Evolutionary conservation across 2,329 filamentous ascomycete species (phyloP), one percentile per base, ranked within the genome.

Genomic region (Monilinia aucupariae): DNA sequence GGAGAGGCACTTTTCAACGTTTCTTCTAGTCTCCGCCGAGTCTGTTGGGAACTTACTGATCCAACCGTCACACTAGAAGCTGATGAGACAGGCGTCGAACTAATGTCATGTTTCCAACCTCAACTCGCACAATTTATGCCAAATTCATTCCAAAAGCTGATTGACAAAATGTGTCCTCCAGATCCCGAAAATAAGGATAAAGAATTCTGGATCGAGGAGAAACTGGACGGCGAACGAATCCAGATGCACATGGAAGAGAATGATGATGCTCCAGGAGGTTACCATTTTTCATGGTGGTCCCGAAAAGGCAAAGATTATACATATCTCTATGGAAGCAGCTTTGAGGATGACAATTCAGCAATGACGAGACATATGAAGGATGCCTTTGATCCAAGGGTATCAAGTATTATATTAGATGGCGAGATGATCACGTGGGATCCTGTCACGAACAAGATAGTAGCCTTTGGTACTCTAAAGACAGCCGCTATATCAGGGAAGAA

Each of bases 361-460:
- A 75, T 97, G 59, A 96, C 93, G 0, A 83, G 91, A 41, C 88
- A 96, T 73, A 79, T 97, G 25, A 85, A 85, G 59, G 80, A 85
- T 48, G 91, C 91, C 0, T 97, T 99, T 73, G 80, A 86, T 2
- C 78, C 85, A 0, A 86, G 87, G 1, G 91, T 97, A 0, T 82
- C 87, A 20, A 97, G 90, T 72, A 82, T 96, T 67, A 96, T 99
- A 56, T 81, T 99, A 0, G 94, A 99, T 71, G 94, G 94, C 12
- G 94, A 99, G 74, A 99, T 99, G 94, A 92, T 99, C 64, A 96
- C 92, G 0, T 99, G 94, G 94, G 91, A 97, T 72, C 90, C 92
- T 65, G 85, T 88, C 51, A 81, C 89, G 56, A 89, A 96, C 76
- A 89, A 89, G 62, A 89, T 94, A 59, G 88, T 96, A 20, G 86